Conservation (phyloP, 1,284 basidiomycete species). For the Coniferiporia sulphurascens region DNA sequence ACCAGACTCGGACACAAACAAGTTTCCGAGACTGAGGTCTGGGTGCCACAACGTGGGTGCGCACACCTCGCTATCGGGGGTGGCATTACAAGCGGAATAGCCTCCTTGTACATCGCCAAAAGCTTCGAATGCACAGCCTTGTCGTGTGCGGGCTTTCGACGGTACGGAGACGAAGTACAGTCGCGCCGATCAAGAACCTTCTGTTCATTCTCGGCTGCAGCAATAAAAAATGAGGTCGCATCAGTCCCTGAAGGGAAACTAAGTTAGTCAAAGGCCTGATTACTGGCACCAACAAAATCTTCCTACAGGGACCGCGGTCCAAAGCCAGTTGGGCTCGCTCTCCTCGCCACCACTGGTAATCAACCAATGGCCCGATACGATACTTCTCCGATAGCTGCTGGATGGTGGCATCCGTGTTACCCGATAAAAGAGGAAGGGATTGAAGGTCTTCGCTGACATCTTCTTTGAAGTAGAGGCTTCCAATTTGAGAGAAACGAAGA, state of each 20-base stretch:
- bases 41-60: slow-evolving; percentile 12
- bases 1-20: slow-evolving; percentile 4
- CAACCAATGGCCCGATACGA: no score
- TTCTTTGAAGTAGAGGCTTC: slow-evolving; percentile 34
- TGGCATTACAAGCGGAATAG: slow-evolving; percentile 1
- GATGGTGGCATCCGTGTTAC: background rate
- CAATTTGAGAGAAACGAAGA: slow-evolving; percentile 31
- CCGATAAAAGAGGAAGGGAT: slow-evolving; percentile 21
- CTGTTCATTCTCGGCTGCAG: background rate
- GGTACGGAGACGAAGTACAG: background rate
- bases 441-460: slow-evolving; percentile 27
- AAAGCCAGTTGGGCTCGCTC: slow-evolving; percentile 21
- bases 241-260: background rate
- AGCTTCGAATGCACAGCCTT: background rate
- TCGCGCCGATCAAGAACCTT: background rate
- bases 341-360: slow-evolving; percentile 27
- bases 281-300: background rate
- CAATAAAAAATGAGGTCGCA: background rate
- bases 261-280: background rate
- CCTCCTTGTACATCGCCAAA: background rate
- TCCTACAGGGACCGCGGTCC: slow-evolving; percentile 29
- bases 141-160: background rate
- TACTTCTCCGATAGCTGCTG: slow-evolving; percentile 19
- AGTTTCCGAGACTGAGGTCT: slow-evolving; percentile 9
- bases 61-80: background rate